A percentile compares a stretch with the other conserved stretches of the same genome.
Conservation (phyloP, 257 asterid genomes). For the Lavandula angustifolia region DNA sequence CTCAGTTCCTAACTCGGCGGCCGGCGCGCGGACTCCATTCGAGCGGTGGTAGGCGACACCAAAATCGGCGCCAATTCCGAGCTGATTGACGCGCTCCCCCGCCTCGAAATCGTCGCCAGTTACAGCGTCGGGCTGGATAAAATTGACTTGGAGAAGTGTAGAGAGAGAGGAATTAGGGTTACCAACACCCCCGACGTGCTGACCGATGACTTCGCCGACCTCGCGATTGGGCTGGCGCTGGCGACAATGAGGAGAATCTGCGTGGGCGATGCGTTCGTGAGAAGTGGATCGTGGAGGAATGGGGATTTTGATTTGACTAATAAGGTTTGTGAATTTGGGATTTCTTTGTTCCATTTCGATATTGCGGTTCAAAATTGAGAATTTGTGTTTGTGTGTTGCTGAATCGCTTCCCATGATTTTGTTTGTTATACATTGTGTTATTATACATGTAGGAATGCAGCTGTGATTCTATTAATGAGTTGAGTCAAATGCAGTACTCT, state of each 20-base stretch:
- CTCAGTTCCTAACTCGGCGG: constrained; percentile 39
- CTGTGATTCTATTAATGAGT: background rate
- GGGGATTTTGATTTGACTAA: constrained; percentile 45
- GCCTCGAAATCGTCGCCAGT: constrained; percentile 65
- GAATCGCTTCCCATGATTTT: background rate
- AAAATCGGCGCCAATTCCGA: constrained; percentile 59
- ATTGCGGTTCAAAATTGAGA: background rate
- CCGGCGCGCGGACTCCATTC: constrained; percentile 42
- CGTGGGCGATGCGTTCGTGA: constrained; percentile 49
- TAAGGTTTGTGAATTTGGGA: constrained; percentile 42
- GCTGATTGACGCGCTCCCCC: constrained; percentile 58
- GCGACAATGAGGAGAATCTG: constrained; percentile 58
- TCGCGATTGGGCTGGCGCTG: constrained; percentile 55
- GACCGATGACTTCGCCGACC: constrained; percentile 77
- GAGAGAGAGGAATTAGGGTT: constrained; percentile 68
- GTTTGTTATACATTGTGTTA: background rate
- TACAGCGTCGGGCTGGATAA: constrained; percentile 78
- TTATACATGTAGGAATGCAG: background rate
- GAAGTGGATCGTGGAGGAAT: constrained; percentile 53
- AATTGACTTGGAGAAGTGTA: constrained; percentile 63
- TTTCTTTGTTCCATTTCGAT: background rate
- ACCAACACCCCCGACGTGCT: constrained; percentile 89
- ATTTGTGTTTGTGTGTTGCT: background rate
- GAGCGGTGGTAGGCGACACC: constrained; percentile 63
- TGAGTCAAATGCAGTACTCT: background rate